phyloP scores from a whole-genome alignment of 805 yeast genomes.

The Pichia insulana region DNA sequence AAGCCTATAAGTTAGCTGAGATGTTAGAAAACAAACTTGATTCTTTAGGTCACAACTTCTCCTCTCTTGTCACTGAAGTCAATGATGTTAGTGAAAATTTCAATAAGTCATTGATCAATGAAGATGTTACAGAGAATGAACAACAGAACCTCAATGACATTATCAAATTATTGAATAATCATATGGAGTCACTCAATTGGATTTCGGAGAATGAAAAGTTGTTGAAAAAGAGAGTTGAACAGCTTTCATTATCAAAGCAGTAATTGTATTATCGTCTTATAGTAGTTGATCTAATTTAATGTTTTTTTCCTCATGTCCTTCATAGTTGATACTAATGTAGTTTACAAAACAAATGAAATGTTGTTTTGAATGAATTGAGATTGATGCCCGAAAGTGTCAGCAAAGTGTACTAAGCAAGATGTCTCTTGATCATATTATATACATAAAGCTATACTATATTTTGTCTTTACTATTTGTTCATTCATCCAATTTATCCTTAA shows the following conservation, averaged over 20 bases:
- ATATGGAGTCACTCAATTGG: constrained; percentile 82
- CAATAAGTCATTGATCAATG: constrained; percentile 45
- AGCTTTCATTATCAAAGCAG: constrained; percentile 18
- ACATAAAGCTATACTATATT: no score
- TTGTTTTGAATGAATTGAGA: no score
- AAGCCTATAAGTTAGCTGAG: constrained; percentile 83
- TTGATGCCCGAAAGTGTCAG: no score
- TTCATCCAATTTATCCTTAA: constrained; percentile 24
- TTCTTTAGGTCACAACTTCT: constrained; percentile 63
- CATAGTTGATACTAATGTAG: no score
- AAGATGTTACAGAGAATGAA: constrained; percentile 19
- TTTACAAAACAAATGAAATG: no score
- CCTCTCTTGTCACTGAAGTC: constrained; percentile 70
- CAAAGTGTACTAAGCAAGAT: no score
- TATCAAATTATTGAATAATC: constrained; percentile 75
- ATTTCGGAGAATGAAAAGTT: constrained; percentile 65
- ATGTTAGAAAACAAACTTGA: constrained; percentile 74
- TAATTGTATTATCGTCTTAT: neutral
- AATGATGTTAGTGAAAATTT: constrained; percentile 76
- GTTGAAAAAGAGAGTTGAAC: constrained; percentile 58
- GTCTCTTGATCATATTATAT: no score
- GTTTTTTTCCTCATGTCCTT: neutral
- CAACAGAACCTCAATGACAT: constrained; percentile 50
- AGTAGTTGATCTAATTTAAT: neutral
- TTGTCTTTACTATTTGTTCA: no score